Evolutionary conservation across 2,329 filamentous ascomycete genomes (phyloP).

Genomic region (Exophiala calicioides): DNA sequence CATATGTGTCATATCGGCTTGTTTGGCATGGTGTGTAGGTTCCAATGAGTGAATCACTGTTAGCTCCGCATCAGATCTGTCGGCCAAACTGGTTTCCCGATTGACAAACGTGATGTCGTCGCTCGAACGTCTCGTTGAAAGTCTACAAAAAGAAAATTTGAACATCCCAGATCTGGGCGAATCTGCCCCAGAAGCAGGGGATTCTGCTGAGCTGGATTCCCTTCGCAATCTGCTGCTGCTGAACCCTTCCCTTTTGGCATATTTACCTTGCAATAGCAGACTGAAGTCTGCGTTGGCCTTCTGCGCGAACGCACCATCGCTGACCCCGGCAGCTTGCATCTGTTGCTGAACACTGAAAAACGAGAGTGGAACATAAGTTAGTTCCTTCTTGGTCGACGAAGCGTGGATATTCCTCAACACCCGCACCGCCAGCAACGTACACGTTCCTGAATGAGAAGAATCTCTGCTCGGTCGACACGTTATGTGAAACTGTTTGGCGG

Average conservation of each 20-base stretch:
- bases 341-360: conserved; percentile 70
- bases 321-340: conserved; percentile 55
- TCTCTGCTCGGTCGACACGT: conserved; percentile 36
- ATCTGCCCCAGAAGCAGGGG: not conserved
- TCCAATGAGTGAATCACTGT: too few relatives aligned
- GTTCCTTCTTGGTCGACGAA: conserved; percentile 52
- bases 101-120: conserved; percentile 19
- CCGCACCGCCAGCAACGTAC: conserved; percentile 55
- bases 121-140: conserved; percentile 10
- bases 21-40: not conserved
- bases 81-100: conserved; percentile 8
- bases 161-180: conserved; percentile 8
- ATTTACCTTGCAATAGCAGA: conserved; percentile 29
- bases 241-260: not conserved
- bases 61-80: conserved; percentile 13
- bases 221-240: conserved; percentile 2
- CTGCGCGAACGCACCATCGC: conserved; percentile 61
- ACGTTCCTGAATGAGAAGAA: conserved; percentile 43
- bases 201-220: conserved; percentile 10
- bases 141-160: conserved; percentile 9
- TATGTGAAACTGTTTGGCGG: conserved; percentile 39
- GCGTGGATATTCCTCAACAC: conserved; percentile 64
- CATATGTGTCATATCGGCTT: conserved; percentile 2
- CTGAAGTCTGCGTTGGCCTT: conserved; percentile 63
- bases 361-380: conserved; percentile 61